phyloP scores from a whole-genome alignment of 1,284 basidiomycete genomes.

The Ceraceosorus guamensis region DNA sequence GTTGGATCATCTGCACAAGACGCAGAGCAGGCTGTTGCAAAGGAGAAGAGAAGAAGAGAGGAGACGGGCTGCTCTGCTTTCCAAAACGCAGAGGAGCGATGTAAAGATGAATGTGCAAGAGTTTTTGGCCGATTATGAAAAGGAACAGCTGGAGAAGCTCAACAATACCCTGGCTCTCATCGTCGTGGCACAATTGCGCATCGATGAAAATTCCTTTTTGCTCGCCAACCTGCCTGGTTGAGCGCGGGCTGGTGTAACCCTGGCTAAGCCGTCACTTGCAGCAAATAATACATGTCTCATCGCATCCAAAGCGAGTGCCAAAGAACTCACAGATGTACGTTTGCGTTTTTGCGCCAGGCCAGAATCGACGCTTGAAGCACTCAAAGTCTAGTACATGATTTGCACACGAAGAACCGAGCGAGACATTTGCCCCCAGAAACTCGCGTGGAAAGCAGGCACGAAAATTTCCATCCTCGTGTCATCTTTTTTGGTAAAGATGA shows the following conservation, averaged over 20 bases:
- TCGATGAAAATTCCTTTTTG: slow-evolving; percentile 30
- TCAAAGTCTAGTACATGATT: too few species aligned
- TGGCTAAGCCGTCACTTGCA: too few species aligned
- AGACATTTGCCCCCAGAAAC: too few species aligned
- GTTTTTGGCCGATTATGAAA: slow-evolving; percentile 32
- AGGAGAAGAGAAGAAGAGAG: slow-evolving; percentile 34
- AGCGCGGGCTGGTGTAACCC: background rate
- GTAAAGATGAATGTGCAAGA: slow-evolving; percentile 32
- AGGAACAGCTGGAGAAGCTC: slow-evolving; percentile 21
- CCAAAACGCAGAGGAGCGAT: slow-evolving; percentile 36
- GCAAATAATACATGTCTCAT: too few species aligned
- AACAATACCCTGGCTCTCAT: slow-evolving; percentile 19
- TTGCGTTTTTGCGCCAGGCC: too few species aligned
- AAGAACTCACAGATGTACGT: too few species aligned
- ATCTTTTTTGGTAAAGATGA: too few species aligned
- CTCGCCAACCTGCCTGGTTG: slow-evolving; percentile 17
- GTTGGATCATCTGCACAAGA: slow-evolving; percentile 41
- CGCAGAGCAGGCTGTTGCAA: slow-evolving; percentile 25
- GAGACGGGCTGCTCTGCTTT: slow-evolving; percentile 22
- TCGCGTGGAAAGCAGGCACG: too few species aligned
- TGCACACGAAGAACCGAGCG: too few species aligned
- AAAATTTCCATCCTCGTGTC: too few species aligned
- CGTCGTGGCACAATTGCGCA: slow-evolving; percentile 30
- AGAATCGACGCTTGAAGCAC: too few species aligned
- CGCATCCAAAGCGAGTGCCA: too few species aligned